Percentiles rank a stretch among this genome's conserved stretches.
Conservation (phyloP, 306 rosid genomes). For the Comarum palustre region DNA sequence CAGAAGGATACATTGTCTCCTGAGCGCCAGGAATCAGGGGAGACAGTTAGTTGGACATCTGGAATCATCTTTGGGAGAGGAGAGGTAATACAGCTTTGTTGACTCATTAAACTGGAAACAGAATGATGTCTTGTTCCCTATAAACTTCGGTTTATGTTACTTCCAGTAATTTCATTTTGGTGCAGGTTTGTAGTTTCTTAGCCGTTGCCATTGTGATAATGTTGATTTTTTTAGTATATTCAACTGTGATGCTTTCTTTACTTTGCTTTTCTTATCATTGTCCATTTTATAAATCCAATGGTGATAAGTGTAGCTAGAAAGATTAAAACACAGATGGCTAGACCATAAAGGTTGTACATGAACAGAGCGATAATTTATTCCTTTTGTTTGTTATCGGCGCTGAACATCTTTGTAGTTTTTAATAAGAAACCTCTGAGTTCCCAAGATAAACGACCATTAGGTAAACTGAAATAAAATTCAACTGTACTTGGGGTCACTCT, state of each 20-base stretch:
- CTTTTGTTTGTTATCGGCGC: background rate
- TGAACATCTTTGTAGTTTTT: background rate
- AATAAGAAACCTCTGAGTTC: background rate
- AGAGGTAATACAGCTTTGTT: constrained; percentile 50
- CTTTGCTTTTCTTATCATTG: background rate
- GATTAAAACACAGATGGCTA: background rate
- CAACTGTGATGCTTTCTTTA: background rate
- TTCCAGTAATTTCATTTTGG: background rate
- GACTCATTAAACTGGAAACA: background rate
- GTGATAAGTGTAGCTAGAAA: background rate
- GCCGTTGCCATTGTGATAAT: background rate
- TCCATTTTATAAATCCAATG: background rate
- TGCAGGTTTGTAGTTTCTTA: background rate
- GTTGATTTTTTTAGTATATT: background rate
- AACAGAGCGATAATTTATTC: background rate
- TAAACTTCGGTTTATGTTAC: background rate
- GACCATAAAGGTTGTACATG: background rate
- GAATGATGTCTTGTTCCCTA: background rate
- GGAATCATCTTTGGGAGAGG: constrained; percentile 89
- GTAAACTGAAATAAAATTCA: background rate
- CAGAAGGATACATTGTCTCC: constrained; percentile 81
- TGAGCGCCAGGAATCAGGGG: constrained; percentile 50
- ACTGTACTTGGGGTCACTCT: background rate
- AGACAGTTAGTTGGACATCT: constrained; percentile 70
- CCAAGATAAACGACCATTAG: background rate